Percentiles rank a stretch among this genome's conserved stretches.
Conservation (phyloP, 805 yeast species). For the Myxozyma lipomycoides region DNA sequence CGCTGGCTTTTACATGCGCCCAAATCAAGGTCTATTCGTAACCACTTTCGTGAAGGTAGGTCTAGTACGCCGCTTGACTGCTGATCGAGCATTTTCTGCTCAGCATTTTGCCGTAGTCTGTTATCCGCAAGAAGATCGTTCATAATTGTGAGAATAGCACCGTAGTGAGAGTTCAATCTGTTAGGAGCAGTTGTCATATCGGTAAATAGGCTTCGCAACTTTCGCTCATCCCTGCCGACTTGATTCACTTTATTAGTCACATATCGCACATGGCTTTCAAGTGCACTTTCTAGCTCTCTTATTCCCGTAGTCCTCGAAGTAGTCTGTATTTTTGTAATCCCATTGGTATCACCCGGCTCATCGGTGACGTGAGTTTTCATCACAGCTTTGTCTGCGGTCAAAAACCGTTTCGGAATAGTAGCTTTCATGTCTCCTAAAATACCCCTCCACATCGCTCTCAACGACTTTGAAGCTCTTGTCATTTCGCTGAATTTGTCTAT, state of each 20-base stretch:
- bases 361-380: no score
- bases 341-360: not conserved
- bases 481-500: not conserved
- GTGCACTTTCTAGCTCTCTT: not conserved
- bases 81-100: not conserved
- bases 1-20: slow-evolving; percentile 8
- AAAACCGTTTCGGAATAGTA: not conserved
- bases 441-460: not conserved
- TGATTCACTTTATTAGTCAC: not conserved
- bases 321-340: no score
- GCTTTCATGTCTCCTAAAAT: not conserved
- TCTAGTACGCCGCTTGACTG: not conserved
- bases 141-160: not conserved
- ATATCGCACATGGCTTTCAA: not conserved
- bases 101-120: not conserved
- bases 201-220: not conserved
- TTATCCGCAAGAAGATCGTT: not conserved
- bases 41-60: slow-evolving; percentile 11
- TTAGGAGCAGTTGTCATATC: not conserved
- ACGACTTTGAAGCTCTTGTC: not conserved
- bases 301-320: no score
- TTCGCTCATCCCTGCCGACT: not conserved
- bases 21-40: not conserved
- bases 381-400: not conserved
- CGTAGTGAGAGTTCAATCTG: not conserved